A percentile compares a stretch with the other conserved stretches of the same genome.
These are phyloP conservation scores for Didymella pinodella DNA, from an alignment of 2,329 filamentous ascomycete species.

Conservation along the genomic window DNA sequence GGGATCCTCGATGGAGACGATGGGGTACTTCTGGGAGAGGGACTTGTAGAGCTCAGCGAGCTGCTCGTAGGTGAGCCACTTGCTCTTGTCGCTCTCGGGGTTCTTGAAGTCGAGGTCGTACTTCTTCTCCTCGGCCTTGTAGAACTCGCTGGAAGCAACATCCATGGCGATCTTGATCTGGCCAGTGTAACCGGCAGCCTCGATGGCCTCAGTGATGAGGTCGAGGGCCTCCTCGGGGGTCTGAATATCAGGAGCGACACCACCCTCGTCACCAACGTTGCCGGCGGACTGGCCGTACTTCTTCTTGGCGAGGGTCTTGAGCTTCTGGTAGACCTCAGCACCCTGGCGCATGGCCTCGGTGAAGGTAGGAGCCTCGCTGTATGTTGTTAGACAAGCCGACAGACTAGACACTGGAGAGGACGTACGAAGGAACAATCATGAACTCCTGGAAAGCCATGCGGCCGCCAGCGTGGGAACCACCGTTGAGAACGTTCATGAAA, in stretches of 20 bases:
- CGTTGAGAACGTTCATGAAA: conserved; percentile 65
- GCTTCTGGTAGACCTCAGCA: conserved; percentile 96
- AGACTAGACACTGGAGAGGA: background rate
- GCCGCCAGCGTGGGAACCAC: conserved; percentile 94
- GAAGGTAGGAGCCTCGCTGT: conserved; percentile 84
- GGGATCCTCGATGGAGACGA: conserved; percentile 98
- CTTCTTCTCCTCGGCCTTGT: conserved; percentile 95
- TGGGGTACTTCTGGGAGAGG: conserved; percentile 93
- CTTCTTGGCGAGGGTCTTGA: conserved; percentile 98
- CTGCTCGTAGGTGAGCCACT: conserved; percentile 99
- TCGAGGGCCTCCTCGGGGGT: conserved; percentile 95
- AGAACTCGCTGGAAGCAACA: conserved; percentile 98
- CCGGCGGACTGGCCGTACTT: conserved; percentile 98
- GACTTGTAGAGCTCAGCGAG: conserved; percentile 90
- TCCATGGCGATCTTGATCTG: conserved; percentile 99
- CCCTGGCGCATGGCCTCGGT: conserved; percentile 95
- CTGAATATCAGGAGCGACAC: conserved; percentile 98
- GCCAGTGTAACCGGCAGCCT: conserved; percentile 93
- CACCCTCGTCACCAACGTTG: conserved; percentile 99
- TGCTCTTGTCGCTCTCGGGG: conserved; percentile 91
- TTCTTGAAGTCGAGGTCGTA: conserved; percentile 99
- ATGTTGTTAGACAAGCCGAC: conserved; percentile 25
- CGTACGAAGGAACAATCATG: conserved; percentile 62
- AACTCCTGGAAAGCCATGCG: conserved; percentile 72
- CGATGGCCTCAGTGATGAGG: conserved; percentile 93